Conservation (phyloP, 495 filamentous ascomycete genomes). For the Chaetomidium leptoderma region DNA sequence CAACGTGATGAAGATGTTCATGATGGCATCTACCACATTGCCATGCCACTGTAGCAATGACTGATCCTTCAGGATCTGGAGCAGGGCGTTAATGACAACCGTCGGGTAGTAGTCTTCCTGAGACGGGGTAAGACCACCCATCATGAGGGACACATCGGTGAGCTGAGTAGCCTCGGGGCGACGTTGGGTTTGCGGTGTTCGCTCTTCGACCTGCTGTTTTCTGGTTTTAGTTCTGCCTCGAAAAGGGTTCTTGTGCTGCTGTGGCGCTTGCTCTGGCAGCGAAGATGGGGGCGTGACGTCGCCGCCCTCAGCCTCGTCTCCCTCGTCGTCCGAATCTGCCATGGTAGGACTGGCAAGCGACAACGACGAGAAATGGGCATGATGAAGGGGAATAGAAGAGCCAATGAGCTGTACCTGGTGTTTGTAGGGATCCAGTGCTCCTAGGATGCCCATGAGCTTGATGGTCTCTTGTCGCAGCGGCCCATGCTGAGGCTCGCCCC, state of each 20-base stretch:
- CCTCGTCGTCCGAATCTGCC: constrained; percentile 19
- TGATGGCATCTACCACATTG: constrained; percentile 94
- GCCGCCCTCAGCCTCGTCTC: not conserved
- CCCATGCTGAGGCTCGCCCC: constrained; percentile 75
- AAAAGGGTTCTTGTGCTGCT: constrained; percentile 46
- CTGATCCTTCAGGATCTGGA: constrained; percentile 84
- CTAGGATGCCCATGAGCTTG: constrained; percentile 92
- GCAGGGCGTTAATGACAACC: constrained; percentile 90
- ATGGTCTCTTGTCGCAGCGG: constrained; percentile 88
- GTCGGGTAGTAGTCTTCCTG: constrained; percentile 98
- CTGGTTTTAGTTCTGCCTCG: constrained; percentile 37
- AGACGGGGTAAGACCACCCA: constrained; percentile 93
- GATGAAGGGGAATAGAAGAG: constrained; percentile 12
- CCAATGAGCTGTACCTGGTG: constrained; percentile 59
- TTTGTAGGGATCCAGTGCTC: constrained; percentile 92
- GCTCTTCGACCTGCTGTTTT: constrained; percentile 53
- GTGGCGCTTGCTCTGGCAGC: not conserved
- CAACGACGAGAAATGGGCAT: constrained; percentile 12
- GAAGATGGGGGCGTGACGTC: not conserved
- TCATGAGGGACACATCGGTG: constrained; percentile 94
- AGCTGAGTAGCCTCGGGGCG: constrained; percentile 59
- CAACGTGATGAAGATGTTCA: constrained; percentile 95
- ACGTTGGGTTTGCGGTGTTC: constrained; percentile 58
- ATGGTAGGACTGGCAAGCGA: constrained; percentile 12
- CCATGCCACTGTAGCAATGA: constrained; percentile 87